Evolutionary conservation across 2,329 filamentous ascomycete species (phyloP).

Genomic region (Immersiporthe knoxdaviesiana): DNA sequence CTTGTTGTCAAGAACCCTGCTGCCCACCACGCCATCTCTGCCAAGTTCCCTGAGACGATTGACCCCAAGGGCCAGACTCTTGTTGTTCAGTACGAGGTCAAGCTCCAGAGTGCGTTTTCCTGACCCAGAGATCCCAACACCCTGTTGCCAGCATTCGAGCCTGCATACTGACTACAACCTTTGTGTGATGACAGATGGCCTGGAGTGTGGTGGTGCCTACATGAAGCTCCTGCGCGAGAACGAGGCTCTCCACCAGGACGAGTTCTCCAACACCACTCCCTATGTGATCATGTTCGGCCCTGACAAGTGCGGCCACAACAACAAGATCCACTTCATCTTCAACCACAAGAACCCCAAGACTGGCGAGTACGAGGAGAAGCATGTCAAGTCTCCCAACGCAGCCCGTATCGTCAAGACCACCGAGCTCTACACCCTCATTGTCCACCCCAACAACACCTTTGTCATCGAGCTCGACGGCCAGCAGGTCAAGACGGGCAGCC

Average conservation of each 20-base stretch:
- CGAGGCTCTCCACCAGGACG: constrained; percentile 93
- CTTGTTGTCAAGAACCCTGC: constrained; percentile 97
- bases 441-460: constrained; percentile 95
- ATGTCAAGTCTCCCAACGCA: constrained; percentile 80
- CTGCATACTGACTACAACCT: constrained; percentile 18
- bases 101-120: constrained; percentile 84
- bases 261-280: constrained; percentile 96
- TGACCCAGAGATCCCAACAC: background rate
- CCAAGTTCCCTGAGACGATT: constrained; percentile 96
- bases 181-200: constrained; percentile 68
- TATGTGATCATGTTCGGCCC: constrained; percentile 99
- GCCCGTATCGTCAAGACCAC: constrained; percentile 90
- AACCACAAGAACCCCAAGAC: constrained; percentile 99
- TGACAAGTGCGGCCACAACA: constrained; percentile 98
- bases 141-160: background rate
- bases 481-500: constrained; percentile 82
- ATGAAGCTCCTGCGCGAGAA: constrained; percentile 98
- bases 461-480: constrained; percentile 91
- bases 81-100: constrained; percentile 98
- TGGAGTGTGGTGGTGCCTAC: constrained; percentile 98
- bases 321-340: constrained; percentile 99
- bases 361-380: constrained; percentile 99
- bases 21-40: constrained; percentile 98
- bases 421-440: constrained; percentile 94
- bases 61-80: constrained; percentile 97